Base-by-base conservation (phyloP, 805 yeast genomes). In the Wickerhamomyces chaumierensis region DNA sequence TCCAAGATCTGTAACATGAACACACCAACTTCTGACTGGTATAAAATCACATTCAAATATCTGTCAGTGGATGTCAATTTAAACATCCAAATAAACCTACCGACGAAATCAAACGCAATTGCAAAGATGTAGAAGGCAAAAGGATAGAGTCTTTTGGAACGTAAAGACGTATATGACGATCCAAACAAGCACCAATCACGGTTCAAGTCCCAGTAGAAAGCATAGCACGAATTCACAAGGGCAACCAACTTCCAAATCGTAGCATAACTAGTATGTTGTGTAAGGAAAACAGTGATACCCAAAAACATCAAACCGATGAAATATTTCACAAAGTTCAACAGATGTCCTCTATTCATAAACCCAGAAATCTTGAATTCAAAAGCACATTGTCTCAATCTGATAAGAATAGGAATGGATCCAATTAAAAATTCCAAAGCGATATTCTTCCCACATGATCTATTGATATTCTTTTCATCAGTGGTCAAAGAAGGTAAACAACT, bases 191-290 rank as follows among this genome's bases (percentile, higher is more conserved):
- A 69, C 98, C 98, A 92, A 62, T 92, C 99, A 69, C 75, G 75
- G 37, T 71, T 70, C 12, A 90, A 58, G 57, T 92, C 99, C 99
- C 99, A 92, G 39, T 75, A 62, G 43, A 85, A 82, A 14, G 94
- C 72, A 56, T 82, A 92, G 0, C 74, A 49, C 0, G 97, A 81
- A 54, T 83, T 86, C 32, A 82, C 49, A 1, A 78, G 51, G 42
- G 69, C 75, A 48, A 62, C 62, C 48, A 62, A 42, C 14, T 56
- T 48, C 56, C 63, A 60, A 3, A 59, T 31, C 8, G 31, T 34
- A 3, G 20, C 47, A 36, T 32, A 43, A 8, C 39, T 41, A 17
- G 21, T 42, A 45, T 46, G 33, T 39, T 41, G 34, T 34, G 44
- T 47, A 33, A 48, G 34, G 15, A 44, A 40, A 43, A 68, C 51